A percentile compares a stretch with the other conserved stretches of the same genome.
Evolutionary conservation across 1,284 basidiomycete genomes (phyloP).

Genomic region (Cryptococcus sp.): DNA sequence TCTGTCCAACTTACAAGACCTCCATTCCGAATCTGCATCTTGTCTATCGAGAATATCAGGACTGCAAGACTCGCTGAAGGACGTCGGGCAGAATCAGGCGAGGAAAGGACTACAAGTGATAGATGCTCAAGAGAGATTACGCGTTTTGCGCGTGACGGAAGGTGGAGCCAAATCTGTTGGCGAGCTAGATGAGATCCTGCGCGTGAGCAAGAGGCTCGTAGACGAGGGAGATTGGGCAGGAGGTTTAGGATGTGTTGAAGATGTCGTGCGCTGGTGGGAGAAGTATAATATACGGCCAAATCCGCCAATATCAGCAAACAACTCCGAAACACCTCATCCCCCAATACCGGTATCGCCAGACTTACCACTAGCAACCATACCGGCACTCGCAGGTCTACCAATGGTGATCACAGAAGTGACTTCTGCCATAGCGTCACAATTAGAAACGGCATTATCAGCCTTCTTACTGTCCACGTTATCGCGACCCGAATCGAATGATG

Average conservation of each 20-base stretch:
- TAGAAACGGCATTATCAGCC: constrained; percentile 75
- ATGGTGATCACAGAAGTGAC: constrained; percentile 66
- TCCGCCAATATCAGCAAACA: constrained; percentile 9
- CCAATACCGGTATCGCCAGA: not conserved
- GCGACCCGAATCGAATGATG: constrained; percentile 44
- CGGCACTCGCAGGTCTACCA: constrained; percentile 71
- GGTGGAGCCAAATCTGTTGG: constrained; percentile 68
- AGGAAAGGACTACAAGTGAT: constrained; percentile 75
- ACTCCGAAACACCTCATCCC: not conserved
- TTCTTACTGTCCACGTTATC: constrained; percentile 68
- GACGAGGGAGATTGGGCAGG: constrained; percentile 81
- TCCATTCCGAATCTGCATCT: constrained; percentile 82
- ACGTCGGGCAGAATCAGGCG: constrained; percentile 76
- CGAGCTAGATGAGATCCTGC: constrained; percentile 72
- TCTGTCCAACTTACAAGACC: constrained; percentile 86
- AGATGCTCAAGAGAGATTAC: constrained; percentile 64
- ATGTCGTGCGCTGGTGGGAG: constrained; percentile 70
- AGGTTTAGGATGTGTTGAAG: constrained; percentile 74
- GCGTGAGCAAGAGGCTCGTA: constrained; percentile 69
- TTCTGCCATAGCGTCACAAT: constrained; percentile 69
- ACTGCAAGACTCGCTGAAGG: constrained; percentile 69
- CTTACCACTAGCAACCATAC: constrained; percentile 58
- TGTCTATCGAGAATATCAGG: constrained; percentile 76
- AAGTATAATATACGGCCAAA: constrained; percentile 16
- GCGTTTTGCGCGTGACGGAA: constrained; percentile 63